Evolutionary conservation across 202 grass and related monocot species (phyloP).

Genomic region (Zizania palustris): DNA sequence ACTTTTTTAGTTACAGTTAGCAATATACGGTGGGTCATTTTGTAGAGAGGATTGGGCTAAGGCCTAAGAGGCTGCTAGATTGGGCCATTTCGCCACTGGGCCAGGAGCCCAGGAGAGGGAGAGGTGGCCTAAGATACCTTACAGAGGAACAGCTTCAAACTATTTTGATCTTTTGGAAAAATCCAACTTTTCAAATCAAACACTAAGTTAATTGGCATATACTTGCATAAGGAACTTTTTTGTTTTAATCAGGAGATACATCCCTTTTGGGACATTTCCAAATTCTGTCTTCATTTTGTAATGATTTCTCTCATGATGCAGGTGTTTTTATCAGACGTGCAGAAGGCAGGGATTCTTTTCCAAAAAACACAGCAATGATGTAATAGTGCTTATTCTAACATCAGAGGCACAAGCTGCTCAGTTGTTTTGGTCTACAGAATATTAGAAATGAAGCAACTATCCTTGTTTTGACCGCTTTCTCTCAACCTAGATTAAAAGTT

Average conservation of each 20-base stretch:
- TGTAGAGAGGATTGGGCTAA: too few relatives aligned
- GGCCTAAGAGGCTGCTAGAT: too few relatives aligned
- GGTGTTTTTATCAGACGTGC: conserved; percentile 7
- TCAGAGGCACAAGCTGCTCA: neutral
- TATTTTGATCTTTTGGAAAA: neutral
- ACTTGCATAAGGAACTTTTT: neutral
- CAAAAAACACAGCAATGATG: neutral
- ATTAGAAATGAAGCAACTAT: neutral
- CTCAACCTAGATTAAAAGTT: conserved; percentile 2
- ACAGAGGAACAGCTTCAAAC: neutral
- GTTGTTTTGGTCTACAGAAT: neutral
- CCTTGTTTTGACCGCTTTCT: neutral
- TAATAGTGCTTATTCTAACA: neutral
- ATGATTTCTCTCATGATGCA: neutral
- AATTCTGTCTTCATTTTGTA: neutral
- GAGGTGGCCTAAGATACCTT: too few relatives aligned
- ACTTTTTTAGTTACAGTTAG: too few relatives aligned
- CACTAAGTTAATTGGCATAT: neutral
- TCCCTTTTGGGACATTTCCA: neutral
- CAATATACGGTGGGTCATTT: too few relatives aligned
- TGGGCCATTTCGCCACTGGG: too few relatives aligned
- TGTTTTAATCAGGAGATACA: neutral
- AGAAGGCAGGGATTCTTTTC: conserved; percentile 9
- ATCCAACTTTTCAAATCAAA: conserved; percentile 5
- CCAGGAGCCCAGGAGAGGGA: too few relatives aligned